Evolutionary conservation across 2,329 filamentous ascomycete genomes (phyloP).

Genomic region (Aspergillus sp.): DNA sequence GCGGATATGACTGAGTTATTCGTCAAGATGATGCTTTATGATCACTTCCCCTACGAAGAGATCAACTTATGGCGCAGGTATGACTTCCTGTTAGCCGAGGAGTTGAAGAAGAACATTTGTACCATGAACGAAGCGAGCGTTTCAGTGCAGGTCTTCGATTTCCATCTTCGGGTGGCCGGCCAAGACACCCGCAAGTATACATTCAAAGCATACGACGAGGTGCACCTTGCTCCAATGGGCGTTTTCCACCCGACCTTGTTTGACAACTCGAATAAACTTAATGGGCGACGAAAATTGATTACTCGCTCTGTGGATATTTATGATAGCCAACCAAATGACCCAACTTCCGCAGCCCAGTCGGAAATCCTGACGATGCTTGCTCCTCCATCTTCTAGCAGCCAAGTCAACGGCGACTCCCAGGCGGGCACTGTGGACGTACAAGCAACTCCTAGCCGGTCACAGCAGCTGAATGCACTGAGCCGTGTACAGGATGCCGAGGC

Average conservation of each 20-base stretch:
- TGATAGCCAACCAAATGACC: conserved; percentile 89
- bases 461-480: conserved; percentile 68
- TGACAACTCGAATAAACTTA: conserved; percentile 76
- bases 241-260: conserved; percentile 88
- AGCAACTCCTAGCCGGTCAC: conserved; percentile 51
- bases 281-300: conserved; percentile 75
- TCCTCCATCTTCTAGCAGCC: conserved; percentile 34
- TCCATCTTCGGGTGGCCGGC: conserved; percentile 84
- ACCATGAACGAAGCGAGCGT: conserved; percentile 89
- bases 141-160: conserved; percentile 82
- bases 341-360: conserved; percentile 78
- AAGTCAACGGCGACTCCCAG: conserved; percentile 40
- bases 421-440: conserved; percentile 30
- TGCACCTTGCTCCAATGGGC: conserved; percentile 92
- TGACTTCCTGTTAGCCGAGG: conserved; percentile 90
- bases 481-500: conserved; percentile 68
- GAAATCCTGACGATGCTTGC: conserved; percentile 58
- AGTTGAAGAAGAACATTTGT: conserved; percentile 90
- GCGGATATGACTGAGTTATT: conserved; percentile 92
- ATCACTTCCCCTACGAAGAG: conserved; percentile 92
- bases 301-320: conserved; percentile 91
- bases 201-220: conserved; percentile 97
- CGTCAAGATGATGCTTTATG: conserved; percentile 95
- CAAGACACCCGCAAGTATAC: conserved; percentile 89
- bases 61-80: conserved; percentile 89